A percentile compares a stretch with the other conserved stretches of the same genome.
phyloP scores from a whole-genome alignment of 1,139 yeast species.

The Sporopachydermia cereana region DNA sequence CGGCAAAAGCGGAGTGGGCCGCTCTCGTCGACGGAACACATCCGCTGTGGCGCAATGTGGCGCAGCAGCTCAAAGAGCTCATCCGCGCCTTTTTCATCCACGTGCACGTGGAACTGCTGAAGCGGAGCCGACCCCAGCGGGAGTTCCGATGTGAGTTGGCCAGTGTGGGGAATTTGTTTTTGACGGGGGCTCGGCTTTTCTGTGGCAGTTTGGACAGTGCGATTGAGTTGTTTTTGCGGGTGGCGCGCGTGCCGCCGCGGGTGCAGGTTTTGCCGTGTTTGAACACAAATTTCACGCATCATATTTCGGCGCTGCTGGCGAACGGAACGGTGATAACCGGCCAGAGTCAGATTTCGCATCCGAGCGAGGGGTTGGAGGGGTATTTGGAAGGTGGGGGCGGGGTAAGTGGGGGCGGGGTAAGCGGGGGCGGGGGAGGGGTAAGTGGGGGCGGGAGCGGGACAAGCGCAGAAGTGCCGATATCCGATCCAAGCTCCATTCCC shows the following conservation, averaged over 20 bases:
- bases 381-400: constrained; percentile 13
- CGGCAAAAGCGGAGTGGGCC: constrained; percentile 67
- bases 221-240: constrained; percentile 57
- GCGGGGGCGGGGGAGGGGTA: background rate
- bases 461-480: background rate
- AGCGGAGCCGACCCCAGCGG: constrained; percentile 48
- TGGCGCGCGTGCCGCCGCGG: constrained; percentile 48
- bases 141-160: constrained; percentile 65
- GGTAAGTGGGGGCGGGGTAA: background rate
- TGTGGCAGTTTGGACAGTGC: constrained; percentile 81
- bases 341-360: constrained; percentile 93
- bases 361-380: constrained; percentile 25
- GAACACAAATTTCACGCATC: constrained; percentile 76
- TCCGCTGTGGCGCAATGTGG: constrained; percentile 49
- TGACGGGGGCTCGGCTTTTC: constrained; percentile 73
- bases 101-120: constrained; percentile 65
- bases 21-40: constrained; percentile 73
- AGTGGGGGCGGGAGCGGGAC: background rate
- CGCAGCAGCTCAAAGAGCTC: constrained; percentile 58
- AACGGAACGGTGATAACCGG: constrained; percentile 76
- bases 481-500: too few relatives aligned
- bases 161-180: constrained; percentile 71
- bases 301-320: constrained; percentile 63
- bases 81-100: constrained; percentile 69
- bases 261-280: constrained; percentile 67